phyloP scores from a whole-genome alignment of 441 rosid genomes.

The Mallotus repandus region DNA sequence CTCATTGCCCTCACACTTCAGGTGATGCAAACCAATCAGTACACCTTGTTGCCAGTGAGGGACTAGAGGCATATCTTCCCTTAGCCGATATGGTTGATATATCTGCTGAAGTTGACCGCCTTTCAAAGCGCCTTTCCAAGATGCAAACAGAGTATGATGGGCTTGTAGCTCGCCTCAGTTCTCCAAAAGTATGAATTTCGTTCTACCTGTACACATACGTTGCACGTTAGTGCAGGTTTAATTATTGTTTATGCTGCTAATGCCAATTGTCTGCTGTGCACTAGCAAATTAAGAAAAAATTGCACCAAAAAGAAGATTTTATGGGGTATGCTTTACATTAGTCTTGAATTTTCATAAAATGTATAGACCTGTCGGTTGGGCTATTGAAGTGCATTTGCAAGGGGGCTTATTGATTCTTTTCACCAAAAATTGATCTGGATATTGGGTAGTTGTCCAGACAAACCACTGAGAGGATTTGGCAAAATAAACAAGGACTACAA shows the following conservation, averaged over 20 bases:
- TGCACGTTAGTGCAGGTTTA: neutral
- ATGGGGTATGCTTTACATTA: neutral
- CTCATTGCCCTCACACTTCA: slow-evolving; percentile 27
- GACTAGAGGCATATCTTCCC: slow-evolving; percentile 93
- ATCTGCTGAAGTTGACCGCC: slow-evolving; percentile 85
- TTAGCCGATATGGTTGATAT: slow-evolving; percentile 91
- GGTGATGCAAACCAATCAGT: slow-evolving; percentile 80
- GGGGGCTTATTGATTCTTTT: too few relatives aligned
- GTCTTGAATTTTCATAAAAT: neutral
- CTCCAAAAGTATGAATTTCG: slow-evolving; percentile 58
- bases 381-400: too few relatives aligned
- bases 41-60: slow-evolving; percentile 94
- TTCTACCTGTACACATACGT: slow-evolving; percentile 4
- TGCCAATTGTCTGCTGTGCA: neutral
- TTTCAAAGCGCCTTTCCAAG: slow-evolving; percentile 81
- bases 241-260: neutral
- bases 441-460: too few relatives aligned
- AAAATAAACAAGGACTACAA: neutral
- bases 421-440: too few relatives aligned
- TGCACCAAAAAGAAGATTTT: too few relatives aligned
- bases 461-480: too few relatives aligned
- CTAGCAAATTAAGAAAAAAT: neutral
- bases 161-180: slow-evolving; percentile 66
- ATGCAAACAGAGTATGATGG: slow-evolving; percentile 82
- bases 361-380: neutral